These are phyloP conservation scores for Daldinia grandis DNA, from an alignment of 495 filamentous ascomycete genomes.

Conservation along the genomic window DNA sequence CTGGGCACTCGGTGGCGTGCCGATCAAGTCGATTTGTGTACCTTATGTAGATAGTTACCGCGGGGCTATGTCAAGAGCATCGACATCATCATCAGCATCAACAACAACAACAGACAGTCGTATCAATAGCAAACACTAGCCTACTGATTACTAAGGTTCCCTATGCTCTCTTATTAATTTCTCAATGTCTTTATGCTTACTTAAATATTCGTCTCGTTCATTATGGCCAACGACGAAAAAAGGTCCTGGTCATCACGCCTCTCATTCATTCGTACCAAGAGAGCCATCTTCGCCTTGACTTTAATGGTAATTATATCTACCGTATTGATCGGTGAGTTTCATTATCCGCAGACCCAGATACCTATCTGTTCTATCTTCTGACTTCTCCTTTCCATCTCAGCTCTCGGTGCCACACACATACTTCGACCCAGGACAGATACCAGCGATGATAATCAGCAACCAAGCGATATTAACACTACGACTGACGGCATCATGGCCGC, in stretches of 20 bases:
- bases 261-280: constrained; percentile 39
- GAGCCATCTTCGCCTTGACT: constrained; percentile 30
- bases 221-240: constrained; percentile 24
- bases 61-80: constrained; percentile 17
- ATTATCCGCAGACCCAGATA: background rate
- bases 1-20: background rate
- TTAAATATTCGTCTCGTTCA: background rate
- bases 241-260: constrained; percentile 28
- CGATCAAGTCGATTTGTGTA: background rate
- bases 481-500: constrained; percentile 23
- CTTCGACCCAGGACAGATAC: constrained; percentile 5
- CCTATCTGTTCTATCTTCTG: constrained; percentile 3
- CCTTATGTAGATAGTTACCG: background rate
- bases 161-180: background rate
- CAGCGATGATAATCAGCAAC: background rate
- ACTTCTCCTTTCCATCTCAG: constrained; percentile 15
- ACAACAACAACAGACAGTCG: background rate
- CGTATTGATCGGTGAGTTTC: constrained; percentile 36
- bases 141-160: background rate
- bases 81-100: background rate
- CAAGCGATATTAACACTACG: constrained; percentile 15
- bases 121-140: constrained; percentile 1
- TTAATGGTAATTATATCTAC: constrained; percentile 28
- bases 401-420: constrained; percentile 38
- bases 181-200: background rate